Conservation (phyloP, 768 basidiomycete species). For the Termitomyces heimii region DNA sequence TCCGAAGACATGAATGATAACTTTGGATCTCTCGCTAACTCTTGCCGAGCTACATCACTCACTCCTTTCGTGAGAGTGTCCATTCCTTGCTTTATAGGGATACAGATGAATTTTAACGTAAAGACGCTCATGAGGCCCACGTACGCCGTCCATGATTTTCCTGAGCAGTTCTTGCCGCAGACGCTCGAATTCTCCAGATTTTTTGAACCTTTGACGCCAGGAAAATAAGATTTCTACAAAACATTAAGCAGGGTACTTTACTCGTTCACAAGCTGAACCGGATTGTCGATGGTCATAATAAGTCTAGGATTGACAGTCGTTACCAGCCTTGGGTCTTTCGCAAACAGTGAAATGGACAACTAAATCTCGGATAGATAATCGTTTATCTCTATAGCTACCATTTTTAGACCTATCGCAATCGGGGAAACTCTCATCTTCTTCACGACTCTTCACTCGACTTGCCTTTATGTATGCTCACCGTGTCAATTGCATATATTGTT, state of each 20-base stretch:
- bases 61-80: constrained; percentile 50
- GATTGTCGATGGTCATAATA: constrained; percentile 46
- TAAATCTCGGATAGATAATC: constrained; percentile 8
- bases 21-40: constrained; percentile 47
- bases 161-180: constrained; percentile 58
- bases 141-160: constrained; percentile 57
- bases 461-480: background rate
- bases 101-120: background rate
- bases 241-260: constrained; percentile 19
- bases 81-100: constrained; percentile 38
- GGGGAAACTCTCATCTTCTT: background rate
- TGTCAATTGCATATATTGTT: background rate
- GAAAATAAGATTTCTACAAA: background rate
- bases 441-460: background rate
- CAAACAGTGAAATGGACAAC: background rate
- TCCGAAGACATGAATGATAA: constrained; percentile 49
- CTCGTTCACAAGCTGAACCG: constrained; percentile 62
- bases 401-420: background rate
- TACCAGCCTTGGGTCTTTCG: background rate
- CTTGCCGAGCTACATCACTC: constrained; percentile 54
- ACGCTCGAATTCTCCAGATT: constrained; percentile 74
- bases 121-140: constrained; percentile 17
- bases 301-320: background rate
- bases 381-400: constrained; percentile 4
- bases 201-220: constrained; percentile 54